Base-by-base conservation (phyloP, 108 stramenopile species). In the Chaetoceros tenuissimus region DNA sequence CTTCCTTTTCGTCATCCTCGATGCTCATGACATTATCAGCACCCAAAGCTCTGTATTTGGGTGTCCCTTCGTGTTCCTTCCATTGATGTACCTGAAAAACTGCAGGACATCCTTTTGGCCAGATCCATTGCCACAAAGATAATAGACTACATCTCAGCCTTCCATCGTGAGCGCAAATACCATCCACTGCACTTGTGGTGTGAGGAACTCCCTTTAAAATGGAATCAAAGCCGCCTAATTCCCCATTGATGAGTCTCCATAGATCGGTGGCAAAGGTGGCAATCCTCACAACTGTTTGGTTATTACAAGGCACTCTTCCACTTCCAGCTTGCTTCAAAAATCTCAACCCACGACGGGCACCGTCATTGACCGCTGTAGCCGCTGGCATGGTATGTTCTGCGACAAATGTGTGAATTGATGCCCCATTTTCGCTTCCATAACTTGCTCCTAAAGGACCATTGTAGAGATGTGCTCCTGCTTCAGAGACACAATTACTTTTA, bases 161-260 rank as follows among this genome's bases (percentile, higher is more conserved):
- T 23, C 79, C 59, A 63, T 88, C 87, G 47, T 74, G 58, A 17
- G 85, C 77, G 51, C 86, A 88, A 19, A 86, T 73, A 21, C 85
- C 84, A 24, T 60, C 25, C 52, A 20, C 21, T 16, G 21, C 40
- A 3, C 45, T 34, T 45, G 53, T 16, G 23, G 56, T 23, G 25
- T 23, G 44, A 0, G 19, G 1, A 1, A 45, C 23, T 46, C 21
- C 3, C 13, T 1, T 7, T 23, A 0, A 25, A 30, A 8, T 10
- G 49, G 10, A 29, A 27, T 23, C 56, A 22, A 30, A 19, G 47
- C 43, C 13, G 30, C 19, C 49, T 26, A 51, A 10, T 57, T 92
- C 85, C 55, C 90, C 90, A 63, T 92, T 92, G 16, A 88, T 88
- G 21, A 80, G 88, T 31, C 90, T 54, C 90, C 90, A 92, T 29